Conservation (phyloP, 345 rosid genomes). For the Eucalyptus caleyi region DNA sequence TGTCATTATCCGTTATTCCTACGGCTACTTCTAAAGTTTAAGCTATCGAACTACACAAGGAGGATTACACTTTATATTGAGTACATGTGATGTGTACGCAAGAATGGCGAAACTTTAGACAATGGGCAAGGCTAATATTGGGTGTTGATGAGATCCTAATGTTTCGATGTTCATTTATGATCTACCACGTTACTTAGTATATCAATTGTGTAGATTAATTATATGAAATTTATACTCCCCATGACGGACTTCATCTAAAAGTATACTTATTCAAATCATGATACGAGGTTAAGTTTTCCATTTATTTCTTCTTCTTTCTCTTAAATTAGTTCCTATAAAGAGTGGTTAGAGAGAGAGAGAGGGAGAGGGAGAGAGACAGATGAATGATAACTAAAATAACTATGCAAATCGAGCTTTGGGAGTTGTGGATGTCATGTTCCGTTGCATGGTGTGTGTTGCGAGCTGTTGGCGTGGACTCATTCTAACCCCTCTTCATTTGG, state of each 20-base stretch:
- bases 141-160: not conserved
- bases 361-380: not conserved
- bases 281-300: not conserved
- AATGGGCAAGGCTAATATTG: not conserved
- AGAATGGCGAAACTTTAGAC: not conserved
- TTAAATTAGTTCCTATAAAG: not conserved
- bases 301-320: not conserved
- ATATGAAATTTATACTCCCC: not conserved
- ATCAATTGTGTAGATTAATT: not conserved
- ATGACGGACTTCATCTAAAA: not conserved
- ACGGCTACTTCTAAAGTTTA: not conserved
- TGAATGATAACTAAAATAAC: not conserved
- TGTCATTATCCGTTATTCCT: not conserved
- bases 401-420: not conserved
- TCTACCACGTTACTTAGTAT: not conserved
- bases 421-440: not conserved
- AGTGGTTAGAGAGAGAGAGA: not conserved
- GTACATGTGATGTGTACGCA: not conserved
- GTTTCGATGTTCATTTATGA: not conserved
- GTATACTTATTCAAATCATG: not conserved
- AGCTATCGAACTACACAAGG: not conserved
- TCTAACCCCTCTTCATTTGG: not conserved
- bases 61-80: not conserved
- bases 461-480: not conserved
- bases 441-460: not conserved